phyloP scores from a whole-genome alignment of 1,284 basidiomycete genomes.

The Fomitopsis betulina region DNA sequence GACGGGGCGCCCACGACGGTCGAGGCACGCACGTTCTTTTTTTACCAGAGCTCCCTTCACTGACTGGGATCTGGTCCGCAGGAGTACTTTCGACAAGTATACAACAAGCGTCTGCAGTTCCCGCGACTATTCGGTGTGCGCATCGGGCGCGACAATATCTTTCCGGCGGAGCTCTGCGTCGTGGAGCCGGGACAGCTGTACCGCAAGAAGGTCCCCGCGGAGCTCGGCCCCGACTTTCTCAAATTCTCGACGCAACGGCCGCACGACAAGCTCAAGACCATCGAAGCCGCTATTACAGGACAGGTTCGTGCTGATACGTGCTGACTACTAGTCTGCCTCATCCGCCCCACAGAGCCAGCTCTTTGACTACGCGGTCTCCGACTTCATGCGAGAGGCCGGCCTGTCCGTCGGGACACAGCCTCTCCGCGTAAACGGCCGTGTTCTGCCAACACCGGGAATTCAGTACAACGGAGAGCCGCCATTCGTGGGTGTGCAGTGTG shows the following conservation, averaged over 20 bases:
- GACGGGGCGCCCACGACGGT: slow-evolving; percentile 29
- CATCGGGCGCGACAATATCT: slow-evolving; percentile 27
- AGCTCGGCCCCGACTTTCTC: slow-evolving; percentile 35
- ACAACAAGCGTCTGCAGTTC: slow-evolving; percentile 27
- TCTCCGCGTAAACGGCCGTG: slow-evolving; percentile 21
- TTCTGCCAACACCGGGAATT: slow-evolving; percentile 28
- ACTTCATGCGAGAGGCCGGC: slow-evolving; percentile 30
- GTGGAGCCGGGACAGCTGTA: slow-evolving; percentile 44
- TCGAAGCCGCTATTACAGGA: slow-evolving; percentile 27
- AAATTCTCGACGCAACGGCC: slow-evolving; percentile 40
- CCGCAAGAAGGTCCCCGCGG: slow-evolving; percentile 38
- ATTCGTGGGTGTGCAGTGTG: slow-evolving; percentile 8
- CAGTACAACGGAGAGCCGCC: slow-evolving; percentile 14
- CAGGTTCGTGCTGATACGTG: slow-evolving; percentile 13
- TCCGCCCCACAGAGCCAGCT: slow-evolving; percentile 8
- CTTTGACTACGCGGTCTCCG: slow-evolving; percentile 29
- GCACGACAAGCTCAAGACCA: slow-evolving; percentile 28
- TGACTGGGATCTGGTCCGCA: slow-evolving; percentile 12
- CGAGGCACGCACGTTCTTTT: slow-evolving; percentile 24
- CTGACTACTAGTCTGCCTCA: background rate
- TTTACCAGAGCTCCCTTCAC: no score
- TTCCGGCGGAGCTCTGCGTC: slow-evolving; percentile 46
- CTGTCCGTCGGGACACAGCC: slow-evolving; percentile 23
- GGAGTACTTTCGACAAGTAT: slow-evolving; percentile 32
- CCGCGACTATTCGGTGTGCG: slow-evolving; percentile 37